Evolutionary conservation across 169 alveolate genomes (phyloP).

Genomic region (Babesia bovis): DNA sequence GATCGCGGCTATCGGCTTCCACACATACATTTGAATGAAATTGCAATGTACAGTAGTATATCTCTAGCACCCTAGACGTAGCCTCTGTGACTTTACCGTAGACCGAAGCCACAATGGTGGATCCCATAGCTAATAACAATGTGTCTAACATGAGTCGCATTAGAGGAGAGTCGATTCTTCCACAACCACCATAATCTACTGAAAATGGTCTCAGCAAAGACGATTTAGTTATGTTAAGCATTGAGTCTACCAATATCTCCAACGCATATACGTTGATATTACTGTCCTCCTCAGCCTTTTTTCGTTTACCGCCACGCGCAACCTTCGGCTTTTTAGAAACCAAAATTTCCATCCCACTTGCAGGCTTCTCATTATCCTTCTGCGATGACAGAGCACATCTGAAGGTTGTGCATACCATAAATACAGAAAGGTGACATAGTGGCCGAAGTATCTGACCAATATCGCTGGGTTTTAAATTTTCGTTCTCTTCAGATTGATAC

Average conservation of each 20-base stretch:
- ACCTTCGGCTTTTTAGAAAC: constrained; percentile 21
- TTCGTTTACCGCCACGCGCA: background rate
- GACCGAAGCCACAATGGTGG: constrained; percentile 2
- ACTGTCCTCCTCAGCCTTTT: constrained; percentile 29
- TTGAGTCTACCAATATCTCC: constrained; percentile 34
- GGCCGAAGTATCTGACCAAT: constrained; percentile 59
- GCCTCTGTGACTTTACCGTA: constrained; percentile 35
- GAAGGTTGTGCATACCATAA: constrained; percentile 49
- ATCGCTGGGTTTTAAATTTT: constrained; percentile 23
- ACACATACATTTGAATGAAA: too few species aligned
- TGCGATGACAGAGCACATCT: constrained; percentile 36
- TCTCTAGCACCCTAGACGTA: constrained; percentile 31
- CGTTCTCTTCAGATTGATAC: background rate
- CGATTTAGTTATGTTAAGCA: constrained; percentile 23
- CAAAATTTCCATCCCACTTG: constrained; percentile 18
- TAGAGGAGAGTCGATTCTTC: constrained; percentile 33
- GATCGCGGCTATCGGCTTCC: background rate
- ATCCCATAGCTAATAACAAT: constrained; percentile 27
- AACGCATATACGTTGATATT: constrained; percentile 44
- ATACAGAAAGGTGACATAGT: constrained; percentile 41
- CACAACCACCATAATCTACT: constrained; percentile 56
- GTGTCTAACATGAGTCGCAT: constrained; percentile 49
- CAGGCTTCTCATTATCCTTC: constrained; percentile 32
- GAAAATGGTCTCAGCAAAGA: constrained; percentile 23
- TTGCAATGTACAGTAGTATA: constrained; percentile 33